phyloP scores from a whole-genome alignment of 2,329 filamentous ascomycete genomes.

The Alternaria triticimaculans region DNA sequence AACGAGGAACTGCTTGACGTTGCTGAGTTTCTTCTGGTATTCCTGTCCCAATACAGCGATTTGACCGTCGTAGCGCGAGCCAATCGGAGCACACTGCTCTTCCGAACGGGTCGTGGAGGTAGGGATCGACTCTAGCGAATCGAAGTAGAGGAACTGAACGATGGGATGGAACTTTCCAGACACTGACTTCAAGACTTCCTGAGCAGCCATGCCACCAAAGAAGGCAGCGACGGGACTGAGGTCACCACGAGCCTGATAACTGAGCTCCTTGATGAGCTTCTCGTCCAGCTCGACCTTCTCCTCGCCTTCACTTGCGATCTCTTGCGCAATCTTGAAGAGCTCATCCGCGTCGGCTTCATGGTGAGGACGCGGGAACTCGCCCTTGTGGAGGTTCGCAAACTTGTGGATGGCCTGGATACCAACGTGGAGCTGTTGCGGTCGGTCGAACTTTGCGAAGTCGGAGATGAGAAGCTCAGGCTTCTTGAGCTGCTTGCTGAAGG shows the following conservation, averaged over 20 bases:
- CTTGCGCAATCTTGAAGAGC: constrained; percentile 75
- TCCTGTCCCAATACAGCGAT: constrained; percentile 95
- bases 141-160: constrained; percentile 95
- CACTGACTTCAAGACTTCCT: constrained; percentile 95
- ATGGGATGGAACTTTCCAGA: constrained; percentile 98
- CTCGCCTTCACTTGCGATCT: constrained; percentile 69
- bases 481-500: constrained; percentile 76
- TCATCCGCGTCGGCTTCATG: constrained; percentile 83
- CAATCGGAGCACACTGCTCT: constrained; percentile 84
- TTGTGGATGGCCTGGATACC: constrained; percentile 91
- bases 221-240: constrained; percentile 91
- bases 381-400: constrained; percentile 75
- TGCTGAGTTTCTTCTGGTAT: constrained; percentile 91
- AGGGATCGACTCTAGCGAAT: constrained; percentile 94
- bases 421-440: constrained; percentile 87
- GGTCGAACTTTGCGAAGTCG: constrained; percentile 97
- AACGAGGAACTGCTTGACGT: constrained; percentile 91
- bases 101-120: constrained; percentile 76
- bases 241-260: constrained; percentile 92
- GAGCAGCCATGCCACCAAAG: constrained; percentile 90
- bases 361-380: constrained; percentile 80
- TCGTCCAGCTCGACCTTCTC: constrained; percentile 86
- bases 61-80: constrained; percentile 92
- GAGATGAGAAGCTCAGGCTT: constrained; percentile 90
- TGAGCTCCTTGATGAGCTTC: constrained; percentile 90